Evolutionary conservation across 352 stramenopile species (phyloP).

Genomic region (Globisporangium echinulatum): DNA sequence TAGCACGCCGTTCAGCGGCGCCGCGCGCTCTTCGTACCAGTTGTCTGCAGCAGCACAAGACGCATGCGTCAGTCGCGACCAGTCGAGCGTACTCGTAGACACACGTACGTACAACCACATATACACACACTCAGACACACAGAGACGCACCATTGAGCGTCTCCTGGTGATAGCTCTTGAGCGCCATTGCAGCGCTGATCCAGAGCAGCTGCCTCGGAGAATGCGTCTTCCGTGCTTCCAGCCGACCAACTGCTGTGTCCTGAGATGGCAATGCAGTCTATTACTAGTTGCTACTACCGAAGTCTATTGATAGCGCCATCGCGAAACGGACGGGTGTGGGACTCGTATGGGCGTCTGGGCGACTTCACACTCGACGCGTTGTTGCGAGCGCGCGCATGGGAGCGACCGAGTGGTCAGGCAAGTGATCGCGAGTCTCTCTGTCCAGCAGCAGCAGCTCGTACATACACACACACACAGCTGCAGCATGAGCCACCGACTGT

Average conservation of each 20-base stretch:
- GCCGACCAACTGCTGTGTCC: too few relatives aligned
- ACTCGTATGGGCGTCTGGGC: too few relatives aligned
- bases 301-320: too few relatives aligned
- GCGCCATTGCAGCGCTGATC: slow-evolving; percentile 29
- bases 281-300: too few relatives aligned
- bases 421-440: too few relatives aligned
- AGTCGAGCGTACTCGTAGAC: not conserved
- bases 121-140: not conserved
- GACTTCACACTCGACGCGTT: too few relatives aligned
- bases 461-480: not conserved
- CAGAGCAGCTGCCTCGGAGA: too few relatives aligned
- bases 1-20: slow-evolving; percentile 59
- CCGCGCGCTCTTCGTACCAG: slow-evolving; percentile 72
- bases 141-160: slow-evolving; percentile 50
- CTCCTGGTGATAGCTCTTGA: slow-evolving; percentile 79
- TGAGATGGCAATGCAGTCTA: too few relatives aligned
- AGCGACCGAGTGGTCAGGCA: too few relatives aligned
- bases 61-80: not conserved
- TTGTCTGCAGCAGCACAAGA: slow-evolving; percentile 43
- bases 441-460: not conserved
- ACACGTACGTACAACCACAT: not conserved
- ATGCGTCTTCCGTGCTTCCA: too few relatives aligned
- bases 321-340: too few relatives aligned
- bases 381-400: too few relatives aligned
- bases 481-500: slow-evolving; percentile 75